Evolutionary conservation across 139 green algal genomes (phyloP), one percentile per base, ranked within the genome.

Genomic region (Chlorella sp.): DNA sequence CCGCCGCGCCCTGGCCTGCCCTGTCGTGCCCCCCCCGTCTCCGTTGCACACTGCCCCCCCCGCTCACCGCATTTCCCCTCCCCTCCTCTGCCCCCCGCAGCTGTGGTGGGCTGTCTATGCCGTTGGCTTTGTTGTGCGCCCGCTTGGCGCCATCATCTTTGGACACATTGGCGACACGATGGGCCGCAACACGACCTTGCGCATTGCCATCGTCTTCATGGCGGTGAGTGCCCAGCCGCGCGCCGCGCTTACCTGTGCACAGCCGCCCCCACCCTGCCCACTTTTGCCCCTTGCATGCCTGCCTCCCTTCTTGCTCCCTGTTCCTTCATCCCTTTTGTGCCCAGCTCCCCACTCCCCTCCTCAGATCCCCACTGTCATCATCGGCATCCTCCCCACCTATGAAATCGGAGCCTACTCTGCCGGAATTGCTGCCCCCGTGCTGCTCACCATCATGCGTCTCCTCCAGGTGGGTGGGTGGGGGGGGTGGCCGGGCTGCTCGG

Each of bases 91-190:
- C 16, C 48, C 2, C 26, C 81, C 60, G 57, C 57, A 73, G 81
- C 53, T 71, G 7, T 71, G 81, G 81, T 88, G 83, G 83, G 83
- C 64, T 0, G 68, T 88, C 7, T 88, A 75, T 42, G 83, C 60
- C 1, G 24, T 78, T 2, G 83, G 42, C 39, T 80, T 88, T 30
- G 83, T 79, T 4, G 83, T 79, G 53, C 83, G 86, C 42, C 86
- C 86, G n/a, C 68, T 79, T n/a, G 90, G 87, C 5, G 90, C 90
- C 0, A 39, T 93, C 21, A 53, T 93, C n/a, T 93, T 93, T 66
- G 90, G 90, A 9, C 84, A 89, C 83, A 88, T 93, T 7, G 90
- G 90, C 15, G 90, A 93, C 88, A 89, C 83, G 0, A 60, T 11
- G 34, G 90, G 90, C 68, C 90, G 90, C 28, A 66, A 76, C 26